phyloP scores from a whole-genome alignment of 1,139 yeast genomes.

The Wickerhamomyces sp. region DNA sequence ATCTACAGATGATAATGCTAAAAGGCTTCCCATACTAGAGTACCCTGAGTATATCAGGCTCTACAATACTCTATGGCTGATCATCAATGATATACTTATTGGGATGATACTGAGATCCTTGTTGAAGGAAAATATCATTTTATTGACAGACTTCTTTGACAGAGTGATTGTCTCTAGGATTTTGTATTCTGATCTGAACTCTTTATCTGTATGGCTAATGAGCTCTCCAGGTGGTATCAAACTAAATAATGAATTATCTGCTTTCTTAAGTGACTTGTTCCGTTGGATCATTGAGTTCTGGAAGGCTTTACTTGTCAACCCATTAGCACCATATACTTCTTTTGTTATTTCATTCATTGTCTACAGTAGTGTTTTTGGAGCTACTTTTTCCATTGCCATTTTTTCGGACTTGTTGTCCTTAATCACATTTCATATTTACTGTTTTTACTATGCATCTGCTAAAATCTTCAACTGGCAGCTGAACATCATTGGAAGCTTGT shows the following conservation, averaged over 20 bases:
- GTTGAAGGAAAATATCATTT: conserved; percentile 40
- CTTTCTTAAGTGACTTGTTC: conserved; percentile 80
- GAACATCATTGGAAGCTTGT: conserved; percentile 62
- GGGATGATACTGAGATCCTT: conserved; percentile 60
- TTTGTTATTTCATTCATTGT: conserved; percentile 33
- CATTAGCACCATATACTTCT: conserved; percentile 29
- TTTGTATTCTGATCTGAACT: conserved; percentile 35
- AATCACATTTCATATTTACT: conserved; percentile 64
- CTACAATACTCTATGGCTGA: conserved; percentile 86
- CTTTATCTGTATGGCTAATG: conserved; percentile 69
- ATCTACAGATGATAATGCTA: conserved; percentile 25
- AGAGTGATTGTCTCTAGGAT: conserved; percentile 32
- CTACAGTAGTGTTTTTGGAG: conserved; percentile 48
- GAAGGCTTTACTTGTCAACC: conserved; percentile 33
- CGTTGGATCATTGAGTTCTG: conserved; percentile 81
- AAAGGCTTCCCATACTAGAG: conserved; percentile 27
- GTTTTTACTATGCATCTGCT: conserved; percentile 77
- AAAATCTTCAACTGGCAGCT: conserved; percentile 75
- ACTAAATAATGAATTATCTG: conserved; percentile 79
- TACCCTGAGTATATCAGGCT: conserved; percentile 79
- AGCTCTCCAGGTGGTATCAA: conserved; percentile 94
- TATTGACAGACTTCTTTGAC: conserved; percentile 34
- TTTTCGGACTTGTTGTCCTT: conserved; percentile 60
- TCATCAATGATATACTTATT: conserved; percentile 71
- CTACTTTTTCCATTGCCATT: conserved; percentile 64